phyloP scores from a whole-genome alignment of 1,139 yeast genomes.

The Spencermartinsiella ligniputridi region DNA sequence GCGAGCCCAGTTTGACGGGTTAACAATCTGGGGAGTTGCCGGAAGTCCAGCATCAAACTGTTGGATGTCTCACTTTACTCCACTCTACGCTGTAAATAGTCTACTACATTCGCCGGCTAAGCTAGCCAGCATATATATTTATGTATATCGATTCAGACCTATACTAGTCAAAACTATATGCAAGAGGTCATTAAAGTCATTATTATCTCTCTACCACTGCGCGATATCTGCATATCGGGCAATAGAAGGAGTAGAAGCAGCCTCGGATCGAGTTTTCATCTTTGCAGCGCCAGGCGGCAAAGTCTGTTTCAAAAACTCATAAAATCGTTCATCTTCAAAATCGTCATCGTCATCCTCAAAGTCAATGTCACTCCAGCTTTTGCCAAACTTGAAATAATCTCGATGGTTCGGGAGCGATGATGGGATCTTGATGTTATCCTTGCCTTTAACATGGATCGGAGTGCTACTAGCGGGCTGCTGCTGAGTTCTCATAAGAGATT shows the following conservation, averaged over 20 bases:
- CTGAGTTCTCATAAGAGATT: constrained; percentile 4
- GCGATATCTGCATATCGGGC: constrained; percentile 1
- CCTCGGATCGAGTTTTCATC: neutral
- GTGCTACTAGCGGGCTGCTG: constrained; percentile 7
- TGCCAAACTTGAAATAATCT: constrained; percentile 30
- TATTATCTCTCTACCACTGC: constrained; percentile 1
- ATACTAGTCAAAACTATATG: constrained; percentile 1
- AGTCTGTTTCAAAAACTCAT: constrained; percentile 13
- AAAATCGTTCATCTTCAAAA: constrained; percentile 14
- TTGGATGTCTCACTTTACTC: no score
- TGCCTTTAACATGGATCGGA: constrained; percentile 7
- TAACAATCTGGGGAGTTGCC: no score
- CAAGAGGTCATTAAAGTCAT: constrained; percentile 3
- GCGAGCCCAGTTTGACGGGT: neutral
- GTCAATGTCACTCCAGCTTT: constrained; percentile 33
- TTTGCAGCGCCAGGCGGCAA: constrained; percentile 11
- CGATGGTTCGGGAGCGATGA: constrained; percentile 18
- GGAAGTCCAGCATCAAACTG: no score
- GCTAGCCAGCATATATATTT: no score
- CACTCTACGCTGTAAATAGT: no score
- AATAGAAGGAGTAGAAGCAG: neutral
- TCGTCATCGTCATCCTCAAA: constrained; percentile 30
- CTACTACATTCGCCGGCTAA: no score
- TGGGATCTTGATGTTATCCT: constrained; percentile 7
- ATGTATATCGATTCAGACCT: no score